Evolutionary conservation across 345 rosid genomes (phyloP).

Genomic region (Orychophragmus violaceus): DNA sequence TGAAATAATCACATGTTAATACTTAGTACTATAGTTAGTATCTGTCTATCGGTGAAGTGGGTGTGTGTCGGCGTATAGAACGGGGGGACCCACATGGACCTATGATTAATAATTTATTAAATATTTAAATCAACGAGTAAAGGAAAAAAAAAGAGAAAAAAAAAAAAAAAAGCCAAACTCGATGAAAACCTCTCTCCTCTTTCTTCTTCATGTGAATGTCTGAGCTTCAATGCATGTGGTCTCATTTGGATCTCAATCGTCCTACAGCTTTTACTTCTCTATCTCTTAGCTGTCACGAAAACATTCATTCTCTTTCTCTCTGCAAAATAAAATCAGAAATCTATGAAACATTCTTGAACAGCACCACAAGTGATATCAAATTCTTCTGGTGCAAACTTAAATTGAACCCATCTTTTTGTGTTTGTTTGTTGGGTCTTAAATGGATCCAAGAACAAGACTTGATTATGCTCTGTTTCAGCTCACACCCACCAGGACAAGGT

Average conservation of each 20-base stretch:
- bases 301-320: conserved; percentile 26
- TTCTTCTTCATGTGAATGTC: conserved; percentile 26
- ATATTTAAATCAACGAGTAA: neutral
- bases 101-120: neutral
- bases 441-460: conserved; percentile 81
- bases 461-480: conserved; percentile 89
- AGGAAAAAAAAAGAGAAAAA: neutral
- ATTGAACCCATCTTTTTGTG: neutral
- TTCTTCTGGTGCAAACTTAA: conserved; percentile 8
- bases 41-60: conserved; percentile 21
- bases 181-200: conserved; percentile 14
- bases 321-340: neutral
- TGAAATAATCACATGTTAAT: neutral
- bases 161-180: neutral
- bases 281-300: conserved; percentile 30
- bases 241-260: conserved; percentile 24
- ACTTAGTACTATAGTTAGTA: no score
- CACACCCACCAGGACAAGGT: conserved; percentile 99
- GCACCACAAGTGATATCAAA: neutral
- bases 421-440: conserved; percentile 17
- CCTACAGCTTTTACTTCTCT: conserved; percentile 12
- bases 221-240: conserved; percentile 32
- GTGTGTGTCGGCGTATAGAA: conserved; percentile 33
- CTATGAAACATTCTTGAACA: conserved; percentile 21
- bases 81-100: conserved; percentile 32